phyloP scores from a whole-genome alignment of 2,329 filamentous ascomycete genomes.

The Hypoxylon sp. region DNA sequence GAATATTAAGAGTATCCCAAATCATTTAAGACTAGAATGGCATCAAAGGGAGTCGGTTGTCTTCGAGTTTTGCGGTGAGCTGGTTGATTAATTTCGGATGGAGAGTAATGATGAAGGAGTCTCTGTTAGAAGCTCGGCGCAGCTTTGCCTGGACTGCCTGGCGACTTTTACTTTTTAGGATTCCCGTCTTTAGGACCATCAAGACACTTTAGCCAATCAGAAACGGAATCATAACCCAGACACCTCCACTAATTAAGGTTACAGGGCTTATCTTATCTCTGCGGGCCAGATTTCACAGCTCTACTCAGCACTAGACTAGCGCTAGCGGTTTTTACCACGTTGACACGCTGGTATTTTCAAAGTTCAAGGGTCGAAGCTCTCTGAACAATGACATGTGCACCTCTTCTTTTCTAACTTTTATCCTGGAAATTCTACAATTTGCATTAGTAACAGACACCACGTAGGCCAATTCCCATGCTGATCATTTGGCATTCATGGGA shows the following conservation, averaged over 20 bases:
- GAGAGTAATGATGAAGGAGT: slow-evolving; percentile 2
- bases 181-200: slow-evolving; percentile 14
- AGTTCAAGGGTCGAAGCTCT: slow-evolving; percentile 13
- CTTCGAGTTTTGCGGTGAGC: neutral
- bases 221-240: slow-evolving; percentile 14
- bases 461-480: slow-evolving; percentile 29
- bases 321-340: slow-evolving; percentile 43
- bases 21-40: too few relatives aligned
- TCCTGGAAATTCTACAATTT: too few relatives aligned
- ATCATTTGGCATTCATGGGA: slow-evolving; percentile 25
- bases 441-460: slow-evolving; percentile 15
- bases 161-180: slow-evolving; percentile 21
- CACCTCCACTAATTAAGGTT: slow-evolving; percentile 30
- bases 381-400: slow-evolving; percentile 3
- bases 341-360: slow-evolving; percentile 40
- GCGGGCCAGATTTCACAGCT: slow-evolving; percentile 7
- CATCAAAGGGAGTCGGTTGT: too few relatives aligned
- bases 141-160: slow-evolving; percentile 9
- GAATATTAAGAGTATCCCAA: too few relatives aligned
- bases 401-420: slow-evolving; percentile 3
- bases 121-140: neutral
- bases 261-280: slow-evolving; percentile 44
- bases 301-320: too few relatives aligned
- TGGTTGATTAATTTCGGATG: neutral
- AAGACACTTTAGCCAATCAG: slow-evolving; percentile 32